phyloP scores from a whole-genome alignment of 345 rosid species.

The Conringia planisiliqua region DNA sequence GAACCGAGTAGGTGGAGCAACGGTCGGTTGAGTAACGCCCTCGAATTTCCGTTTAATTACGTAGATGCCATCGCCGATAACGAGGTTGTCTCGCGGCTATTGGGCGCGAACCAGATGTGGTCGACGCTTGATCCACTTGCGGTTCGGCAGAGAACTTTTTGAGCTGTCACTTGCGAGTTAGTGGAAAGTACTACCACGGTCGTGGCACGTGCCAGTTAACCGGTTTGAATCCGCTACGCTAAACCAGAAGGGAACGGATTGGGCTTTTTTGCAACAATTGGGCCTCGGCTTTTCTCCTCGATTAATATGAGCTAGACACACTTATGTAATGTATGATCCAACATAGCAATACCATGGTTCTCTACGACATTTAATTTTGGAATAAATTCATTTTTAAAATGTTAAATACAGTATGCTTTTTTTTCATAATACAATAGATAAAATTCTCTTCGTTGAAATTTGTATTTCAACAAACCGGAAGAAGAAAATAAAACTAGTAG shows the following conservation, averaged over 20 bases:
- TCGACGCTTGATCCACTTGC: slow-evolving; percentile 71
- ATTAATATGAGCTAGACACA: neutral
- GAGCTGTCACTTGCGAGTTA: slow-evolving; percentile 18
- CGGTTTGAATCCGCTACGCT: neutral
- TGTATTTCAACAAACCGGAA: neutral
- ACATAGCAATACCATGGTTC: neutral
- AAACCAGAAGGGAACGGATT: neutral
- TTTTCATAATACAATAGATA: neutral
- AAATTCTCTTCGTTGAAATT: neutral
- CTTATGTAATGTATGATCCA: neutral
- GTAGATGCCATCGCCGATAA: slow-evolving; percentile 43
- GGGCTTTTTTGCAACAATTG: neutral
- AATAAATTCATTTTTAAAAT: neutral
- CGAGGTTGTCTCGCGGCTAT: slow-evolving; percentile 36
- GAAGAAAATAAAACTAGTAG: neutral
- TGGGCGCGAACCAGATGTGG: slow-evolving; percentile 51
- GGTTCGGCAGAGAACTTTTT: slow-evolving; percentile 42
- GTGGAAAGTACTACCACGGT: neutral
- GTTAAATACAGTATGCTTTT: neutral
- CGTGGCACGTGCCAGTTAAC: neutral
- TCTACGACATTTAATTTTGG: neutral
- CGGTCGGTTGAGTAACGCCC: slow-evolving; percentile 35
- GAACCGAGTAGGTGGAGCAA: slow-evolving; percentile 51
- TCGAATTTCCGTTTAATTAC: slow-evolving; percentile 44
- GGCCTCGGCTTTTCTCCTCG: neutral